These are phyloP conservation scores for Fraxinus paxiana DNA, from an alignment of 305 asterid species.

Conservation along the genomic window DNA sequence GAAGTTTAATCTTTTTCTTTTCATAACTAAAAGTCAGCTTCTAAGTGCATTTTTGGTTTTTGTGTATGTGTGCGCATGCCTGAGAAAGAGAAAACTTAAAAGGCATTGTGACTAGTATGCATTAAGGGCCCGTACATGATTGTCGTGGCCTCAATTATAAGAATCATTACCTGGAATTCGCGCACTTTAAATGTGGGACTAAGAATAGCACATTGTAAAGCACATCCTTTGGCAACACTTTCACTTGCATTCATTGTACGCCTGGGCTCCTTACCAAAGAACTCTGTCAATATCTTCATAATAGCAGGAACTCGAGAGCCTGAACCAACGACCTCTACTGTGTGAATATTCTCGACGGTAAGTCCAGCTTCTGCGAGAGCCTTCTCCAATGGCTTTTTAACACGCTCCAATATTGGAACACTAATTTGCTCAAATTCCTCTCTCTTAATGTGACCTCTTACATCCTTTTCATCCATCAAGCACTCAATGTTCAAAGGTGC, in stretches of 20 bases:
- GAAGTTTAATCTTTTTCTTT: not conserved
- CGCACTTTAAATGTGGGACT: constrained; percentile 93
- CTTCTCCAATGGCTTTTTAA: constrained; percentile 72
- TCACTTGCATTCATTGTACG: constrained; percentile 94
- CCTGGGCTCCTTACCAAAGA: constrained; percentile 79
- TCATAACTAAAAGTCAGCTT: not conserved
- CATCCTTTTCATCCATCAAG: constrained; percentile 92
- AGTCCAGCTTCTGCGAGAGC: constrained; percentile 80
- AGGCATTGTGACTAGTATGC: not conserved
- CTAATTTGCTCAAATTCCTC: constrained; percentile 87
- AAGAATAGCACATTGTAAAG: constrained; percentile 81
- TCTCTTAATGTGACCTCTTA: constrained; percentile 73
- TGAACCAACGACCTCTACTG: constrained; percentile 89
- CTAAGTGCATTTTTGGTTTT: not conserved
- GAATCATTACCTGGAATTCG: constrained; percentile 68
- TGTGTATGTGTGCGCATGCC: not conserved
- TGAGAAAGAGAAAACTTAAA: not conserved
- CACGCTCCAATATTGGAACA: constrained; percentile 74
- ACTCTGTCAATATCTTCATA: constrained; percentile 67
- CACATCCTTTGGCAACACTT: constrained; percentile 82
- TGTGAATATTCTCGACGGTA: constrained; percentile 48
- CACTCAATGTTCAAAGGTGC: constrained; percentile 93
- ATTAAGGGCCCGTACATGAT: not conserved
- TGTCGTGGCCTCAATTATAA: not conserved
- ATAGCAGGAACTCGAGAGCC: constrained; percentile 92